A percentile compares a stretch with the other conserved stretches of the same genome.
Evolutionary conservation across 2,329 filamentous ascomycete species (phyloP).

Genomic region (Parafenestella ontariensis): DNA sequence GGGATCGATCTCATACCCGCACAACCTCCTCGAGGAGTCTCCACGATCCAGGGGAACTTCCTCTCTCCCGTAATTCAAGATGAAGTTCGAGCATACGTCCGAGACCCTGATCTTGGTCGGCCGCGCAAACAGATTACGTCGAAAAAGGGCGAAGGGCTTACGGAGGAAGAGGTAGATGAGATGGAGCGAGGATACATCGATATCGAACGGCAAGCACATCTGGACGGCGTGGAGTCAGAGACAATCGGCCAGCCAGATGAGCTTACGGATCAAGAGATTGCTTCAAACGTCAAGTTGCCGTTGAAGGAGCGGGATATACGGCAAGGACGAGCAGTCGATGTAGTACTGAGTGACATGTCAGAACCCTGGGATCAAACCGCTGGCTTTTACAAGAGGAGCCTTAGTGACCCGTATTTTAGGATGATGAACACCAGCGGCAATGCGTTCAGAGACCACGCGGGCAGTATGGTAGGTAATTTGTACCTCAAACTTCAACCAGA

Average conservation of each 20-base stretch:
- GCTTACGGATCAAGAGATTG: conserved; percentile 27
- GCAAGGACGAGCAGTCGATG: conserved; percentile 73
- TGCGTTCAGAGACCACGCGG: conserved; percentile 83
- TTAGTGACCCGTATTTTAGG: conserved; percentile 97
- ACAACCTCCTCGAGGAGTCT: conserved; percentile 88
- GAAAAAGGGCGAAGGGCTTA: conserved; percentile 36
- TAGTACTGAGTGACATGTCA: conserved; percentile 99
- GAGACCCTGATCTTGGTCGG: conserved; percentile 66
- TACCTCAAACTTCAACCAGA: background rate
- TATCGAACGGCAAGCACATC: conserved; percentile 61
- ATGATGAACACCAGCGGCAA: conserved; percentile 99
- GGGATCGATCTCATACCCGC: conserved; percentile 95
- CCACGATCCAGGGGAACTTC: conserved; percentile 94
- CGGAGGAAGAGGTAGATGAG: conserved; percentile 51
- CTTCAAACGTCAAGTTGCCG: conserved; percentile 34
- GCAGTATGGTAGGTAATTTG: conserved; percentile 81
- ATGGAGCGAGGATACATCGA: conserved; percentile 69
- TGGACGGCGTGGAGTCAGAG: conserved; percentile 36
- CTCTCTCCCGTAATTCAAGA: conserved; percentile 75
- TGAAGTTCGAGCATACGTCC: conserved; percentile 78
- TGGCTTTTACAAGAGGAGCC: conserved; percentile 82
- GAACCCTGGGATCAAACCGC: conserved; percentile 87
- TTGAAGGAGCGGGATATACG: conserved; percentile 47
- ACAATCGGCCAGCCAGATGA: conserved; percentile 17
- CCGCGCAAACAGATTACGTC: conserved; percentile 46